Evolutionary conservation across 1,284 basidiomycete genomes (phyloP).

Genomic region (Cryptococcus jaspeensis): DNA sequence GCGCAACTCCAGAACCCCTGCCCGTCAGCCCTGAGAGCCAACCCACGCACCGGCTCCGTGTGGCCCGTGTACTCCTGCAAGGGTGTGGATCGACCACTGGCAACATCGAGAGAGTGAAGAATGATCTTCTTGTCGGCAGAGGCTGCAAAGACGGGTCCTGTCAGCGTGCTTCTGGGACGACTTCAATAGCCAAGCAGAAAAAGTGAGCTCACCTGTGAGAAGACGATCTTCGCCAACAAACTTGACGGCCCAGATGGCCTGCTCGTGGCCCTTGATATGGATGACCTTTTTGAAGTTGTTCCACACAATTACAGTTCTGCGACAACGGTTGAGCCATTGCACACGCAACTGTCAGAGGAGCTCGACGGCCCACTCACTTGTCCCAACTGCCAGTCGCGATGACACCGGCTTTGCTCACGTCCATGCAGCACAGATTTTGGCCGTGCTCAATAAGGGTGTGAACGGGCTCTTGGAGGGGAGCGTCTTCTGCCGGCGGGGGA

Average conservation of each 20-base stretch:
- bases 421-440: slow-evolving; percentile 85
- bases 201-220: slow-evolving; percentile 72
- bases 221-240: slow-evolving; percentile 75
- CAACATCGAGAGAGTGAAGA: slow-evolving; percentile 69
- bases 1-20: slow-evolving; percentile 87
- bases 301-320: slow-evolving; percentile 90
- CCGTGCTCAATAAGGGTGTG: slow-evolving; percentile 84
- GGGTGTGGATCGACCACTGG: slow-evolving; percentile 54
- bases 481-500: slow-evolving; percentile 54
- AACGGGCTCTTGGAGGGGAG: slow-evolving; percentile 64
- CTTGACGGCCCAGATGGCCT: slow-evolving; percentile 92
- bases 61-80: slow-evolving; percentile 80
- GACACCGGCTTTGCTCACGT: slow-evolving; percentile 65
- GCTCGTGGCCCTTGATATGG: slow-evolving; percentile 79
- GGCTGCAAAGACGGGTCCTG: slow-evolving; percentile 54
- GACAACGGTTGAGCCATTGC: not conserved
- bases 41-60: slow-evolving; percentile 81
- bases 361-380: slow-evolving; percentile 59
- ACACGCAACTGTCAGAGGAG: not conserved
- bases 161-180: not conserved
- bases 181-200: not conserved
- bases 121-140: slow-evolving; percentile 95
- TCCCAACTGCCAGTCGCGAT: slow-evolving; percentile 98
- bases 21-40: slow-evolving; percentile 74
- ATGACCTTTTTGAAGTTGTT: slow-evolving; percentile 70